phyloP scores from a whole-genome alignment of 768 basidiomycete species.

The Auriscalpium orientale region DNA sequence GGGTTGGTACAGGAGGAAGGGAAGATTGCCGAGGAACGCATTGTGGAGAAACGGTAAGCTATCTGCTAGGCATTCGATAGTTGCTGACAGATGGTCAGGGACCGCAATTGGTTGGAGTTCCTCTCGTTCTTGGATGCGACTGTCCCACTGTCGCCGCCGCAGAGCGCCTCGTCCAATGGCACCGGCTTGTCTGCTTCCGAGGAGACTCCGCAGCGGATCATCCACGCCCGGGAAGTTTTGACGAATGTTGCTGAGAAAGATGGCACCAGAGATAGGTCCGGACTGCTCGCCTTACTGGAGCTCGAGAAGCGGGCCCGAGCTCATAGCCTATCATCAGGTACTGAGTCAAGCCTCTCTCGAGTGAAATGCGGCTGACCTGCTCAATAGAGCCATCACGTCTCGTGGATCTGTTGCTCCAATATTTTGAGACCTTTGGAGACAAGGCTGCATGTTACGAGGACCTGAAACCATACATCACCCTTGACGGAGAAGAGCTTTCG shows the following conservation, averaged over 20 bases:
- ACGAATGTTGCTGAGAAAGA: conserved; percentile 52
- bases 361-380: not conserved
- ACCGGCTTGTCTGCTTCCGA: conserved; percentile 24
- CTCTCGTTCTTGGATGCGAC: conserved; percentile 64
- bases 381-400: conserved; percentile 37
- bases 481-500: conserved; percentile 39
- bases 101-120: conserved; percentile 86
- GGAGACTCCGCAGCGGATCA: conserved; percentile 31
- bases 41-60: conserved; percentile 52
- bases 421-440: conserved; percentile 66
- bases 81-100: conserved; percentile 29
- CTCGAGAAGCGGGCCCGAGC: conserved; percentile 53
- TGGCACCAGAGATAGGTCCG: conserved; percentile 68
- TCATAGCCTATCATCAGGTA: conserved; percentile 44
- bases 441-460: conserved; percentile 89
- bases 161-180: conserved; percentile 19
- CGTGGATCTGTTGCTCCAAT: conserved; percentile 48
- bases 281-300: conserved; percentile 65
- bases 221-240: conserved; percentile 45
- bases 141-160: conserved; percentile 35
- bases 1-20: conserved; percentile 57
- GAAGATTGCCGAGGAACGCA: conserved; percentile 48
- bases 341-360: not conserved
- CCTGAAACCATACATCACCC: conserved; percentile 53
- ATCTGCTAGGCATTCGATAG: too few species aligned